Conservation (phyloP, 495 filamentous ascomycete species). For the Daldinia grandis region DNA sequence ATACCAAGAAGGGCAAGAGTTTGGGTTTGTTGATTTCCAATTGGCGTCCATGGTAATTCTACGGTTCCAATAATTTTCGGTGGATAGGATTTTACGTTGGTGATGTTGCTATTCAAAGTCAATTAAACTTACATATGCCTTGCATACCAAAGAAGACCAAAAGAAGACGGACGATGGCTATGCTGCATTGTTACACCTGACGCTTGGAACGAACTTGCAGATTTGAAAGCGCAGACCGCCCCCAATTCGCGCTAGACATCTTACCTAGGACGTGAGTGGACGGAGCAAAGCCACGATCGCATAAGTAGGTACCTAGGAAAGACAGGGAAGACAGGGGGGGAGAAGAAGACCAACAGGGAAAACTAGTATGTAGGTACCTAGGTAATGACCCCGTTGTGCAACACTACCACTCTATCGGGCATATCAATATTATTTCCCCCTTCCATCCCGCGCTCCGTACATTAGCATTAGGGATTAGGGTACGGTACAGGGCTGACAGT, state of each 20-base stretch:
- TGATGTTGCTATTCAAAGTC: neutral
- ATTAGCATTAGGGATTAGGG: slow-evolving; percentile 3
- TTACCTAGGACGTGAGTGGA: slow-evolving; percentile 11
- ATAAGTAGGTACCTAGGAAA: neutral
- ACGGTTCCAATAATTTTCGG: neutral
- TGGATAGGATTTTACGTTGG: slow-evolving; percentile 1
- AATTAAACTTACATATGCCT: slow-evolving; percentile 3
- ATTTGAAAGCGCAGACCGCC: slow-evolving; percentile 26
- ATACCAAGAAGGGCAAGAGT: neutral
- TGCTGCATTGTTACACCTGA: slow-evolving; percentile 27
- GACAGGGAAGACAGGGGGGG: neutral
- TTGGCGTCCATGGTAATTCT: neutral
- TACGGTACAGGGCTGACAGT: slow-evolving; percentile 34
- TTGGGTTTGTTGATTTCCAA: neutral
- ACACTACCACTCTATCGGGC: slow-evolving; percentile 28
- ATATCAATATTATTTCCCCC: slow-evolving; percentile 28
- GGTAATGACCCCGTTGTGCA: slow-evolving; percentile 1
- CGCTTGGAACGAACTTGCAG: neutral
- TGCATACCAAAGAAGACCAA: neutral
- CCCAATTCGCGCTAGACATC: slow-evolving; percentile 19
- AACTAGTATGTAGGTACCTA: too few relatives aligned
- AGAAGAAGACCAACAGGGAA: neutral
- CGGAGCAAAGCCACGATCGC: slow-evolving; percentile 25
- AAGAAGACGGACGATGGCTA: slow-evolving; percentile 24
- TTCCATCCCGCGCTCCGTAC: slow-evolving; percentile 23